phyloP scores from a whole-genome alignment of 306 rosid genomes.

The Cucurbita pepo region DNA sequence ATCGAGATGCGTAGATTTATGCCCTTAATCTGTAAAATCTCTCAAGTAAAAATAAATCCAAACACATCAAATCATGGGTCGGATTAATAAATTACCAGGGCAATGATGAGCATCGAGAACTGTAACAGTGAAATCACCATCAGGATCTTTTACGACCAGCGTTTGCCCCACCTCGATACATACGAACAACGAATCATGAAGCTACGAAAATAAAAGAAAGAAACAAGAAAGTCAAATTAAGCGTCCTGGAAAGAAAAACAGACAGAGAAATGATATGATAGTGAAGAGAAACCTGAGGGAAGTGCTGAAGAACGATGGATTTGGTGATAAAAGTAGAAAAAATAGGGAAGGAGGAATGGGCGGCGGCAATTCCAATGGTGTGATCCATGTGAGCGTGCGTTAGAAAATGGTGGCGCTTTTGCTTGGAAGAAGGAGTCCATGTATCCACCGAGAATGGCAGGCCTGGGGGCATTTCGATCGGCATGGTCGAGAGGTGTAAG shows the following conservation, averaged over 20 bases:
- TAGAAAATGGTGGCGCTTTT: slow-evolving; percentile 54
- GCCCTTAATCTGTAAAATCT: background rate
- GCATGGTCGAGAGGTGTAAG: slow-evolving; percentile 19
- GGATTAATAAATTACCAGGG: slow-evolving; percentile 30
- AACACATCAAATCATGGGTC: background rate
- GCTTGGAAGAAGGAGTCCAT: slow-evolving; percentile 36
- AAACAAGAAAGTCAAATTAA: background rate
- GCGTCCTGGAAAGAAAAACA: background rate
- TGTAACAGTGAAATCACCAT: slow-evolving; percentile 39
- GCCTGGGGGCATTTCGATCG: slow-evolving; percentile 65
- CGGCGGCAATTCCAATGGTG: slow-evolving; percentile 29
- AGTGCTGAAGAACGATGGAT: slow-evolving; percentile 34
- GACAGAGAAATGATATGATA: background rate
- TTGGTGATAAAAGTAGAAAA: slow-evolving; percentile 49
- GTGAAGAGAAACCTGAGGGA: slow-evolving; percentile 21
- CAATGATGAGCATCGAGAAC: slow-evolving; percentile 74
- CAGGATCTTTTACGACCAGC: slow-evolving; percentile 31
- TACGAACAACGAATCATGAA: slow-evolving; percentile 32
- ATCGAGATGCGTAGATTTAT: background rate
- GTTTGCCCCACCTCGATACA: slow-evolving; percentile 41
- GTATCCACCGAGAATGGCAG: slow-evolving; percentile 80
- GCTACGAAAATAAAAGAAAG: slow-evolving; percentile 9
- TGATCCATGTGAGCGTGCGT: slow-evolving; percentile 81
- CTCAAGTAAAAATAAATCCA: background rate
- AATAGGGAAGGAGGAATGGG: slow-evolving; percentile 41